Evolutionary conservation across 2,329 filamentous ascomycete genomes (phyloP).

Genomic region (Epichloe gansuensis): DNA sequence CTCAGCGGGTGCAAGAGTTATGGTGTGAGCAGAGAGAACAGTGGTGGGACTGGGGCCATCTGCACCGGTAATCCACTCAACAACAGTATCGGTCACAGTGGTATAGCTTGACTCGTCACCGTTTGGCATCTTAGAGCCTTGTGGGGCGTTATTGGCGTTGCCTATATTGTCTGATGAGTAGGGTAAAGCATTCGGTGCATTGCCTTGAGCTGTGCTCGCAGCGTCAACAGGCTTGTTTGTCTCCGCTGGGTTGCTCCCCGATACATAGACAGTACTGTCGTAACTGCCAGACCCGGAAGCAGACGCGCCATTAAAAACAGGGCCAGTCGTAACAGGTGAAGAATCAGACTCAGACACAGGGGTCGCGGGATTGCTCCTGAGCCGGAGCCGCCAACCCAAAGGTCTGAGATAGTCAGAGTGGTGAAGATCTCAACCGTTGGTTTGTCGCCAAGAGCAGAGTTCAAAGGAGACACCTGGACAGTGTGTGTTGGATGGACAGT

Average conservation of each 20-base stretch:
- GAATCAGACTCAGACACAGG: neutral
- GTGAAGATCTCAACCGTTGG: conserved; percentile 19
- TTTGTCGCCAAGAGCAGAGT: conserved; percentile 7
- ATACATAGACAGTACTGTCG: conserved; percentile 7
- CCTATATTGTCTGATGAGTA: neutral
- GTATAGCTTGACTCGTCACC: conserved; percentile 4
- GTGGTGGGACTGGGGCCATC: conserved; percentile 11
- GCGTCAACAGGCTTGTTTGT: conserved; percentile 6
- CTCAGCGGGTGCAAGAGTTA: conserved; percentile 8
- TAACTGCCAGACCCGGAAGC: conserved; percentile 6
- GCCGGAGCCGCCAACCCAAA: conserved; percentile 17
- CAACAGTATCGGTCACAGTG: conserved; percentile 14
- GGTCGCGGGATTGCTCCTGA: conserved; percentile 4
- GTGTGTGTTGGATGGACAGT: conserved; percentile 16
- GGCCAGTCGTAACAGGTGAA: conserved; percentile 8
- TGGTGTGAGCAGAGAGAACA: conserved; percentile 12
- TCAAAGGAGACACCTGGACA: conserved; percentile 14
- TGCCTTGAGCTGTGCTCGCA: conserved; percentile 6
- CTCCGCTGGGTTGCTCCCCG: conserved; percentile 10
- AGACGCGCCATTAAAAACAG: conserved; percentile 11
- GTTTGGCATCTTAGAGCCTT: conserved; percentile 4
- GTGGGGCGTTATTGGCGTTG: neutral
- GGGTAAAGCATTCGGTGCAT: neutral
- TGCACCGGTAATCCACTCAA: conserved; percentile 11
- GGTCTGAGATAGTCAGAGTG: conserved; percentile 22